Base-by-base conservation (phyloP, 2,329 filamentous ascomycete species). In the Calonectria pauciramosa region DNA sequence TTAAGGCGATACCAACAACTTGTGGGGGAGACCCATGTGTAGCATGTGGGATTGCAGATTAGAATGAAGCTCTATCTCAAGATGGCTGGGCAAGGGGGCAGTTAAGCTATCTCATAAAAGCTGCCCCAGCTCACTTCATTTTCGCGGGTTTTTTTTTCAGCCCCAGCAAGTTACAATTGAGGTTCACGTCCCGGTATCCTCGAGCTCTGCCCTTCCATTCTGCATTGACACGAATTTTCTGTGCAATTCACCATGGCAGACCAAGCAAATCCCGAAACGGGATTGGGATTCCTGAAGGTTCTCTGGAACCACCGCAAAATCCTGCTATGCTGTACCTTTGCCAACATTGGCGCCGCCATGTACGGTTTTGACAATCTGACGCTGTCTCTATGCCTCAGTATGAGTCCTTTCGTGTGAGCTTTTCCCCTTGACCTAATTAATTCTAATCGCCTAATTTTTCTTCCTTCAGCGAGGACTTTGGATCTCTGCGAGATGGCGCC, bases 361-460 rank as follows among this genome's bases (percentile, higher is more conserved):
- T 68, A 68, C 32, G 51, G 36, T 36, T 68, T 59, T 26, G 66
- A 68, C 51, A 59, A 68, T n/a, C n/a, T 68, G 36, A 59, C 66
- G 28, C 51, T 68, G 20, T 68, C 65, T 16, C 49, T 68, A 34
- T 68, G 65, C 26, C 34, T 56, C 47, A 68, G 65, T 32, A 68
- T 68, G 65, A 36, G 52, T 4, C 66, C 66, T 32, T 47, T 68
- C 7, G 23, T 68, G 66, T 68, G 20, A 68, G 64, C 36, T 28
- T 34, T 23, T 2, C 13, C 34, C 23, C 3, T 6, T 5, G 10
- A 9, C 28, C 23, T 4, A 38, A n/a, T 36, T 10, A 14, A 1
- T 4, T 28, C 13, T 10, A 41, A 14, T 20, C 18, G 49, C 32
- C 65, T 41, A 56, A 68, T 54, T 20, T 30, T 11, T 1, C 16